phyloP scores from a whole-genome alignment of 2,329 filamentous ascomycete species.

The Pyricularia sp. region DNA sequence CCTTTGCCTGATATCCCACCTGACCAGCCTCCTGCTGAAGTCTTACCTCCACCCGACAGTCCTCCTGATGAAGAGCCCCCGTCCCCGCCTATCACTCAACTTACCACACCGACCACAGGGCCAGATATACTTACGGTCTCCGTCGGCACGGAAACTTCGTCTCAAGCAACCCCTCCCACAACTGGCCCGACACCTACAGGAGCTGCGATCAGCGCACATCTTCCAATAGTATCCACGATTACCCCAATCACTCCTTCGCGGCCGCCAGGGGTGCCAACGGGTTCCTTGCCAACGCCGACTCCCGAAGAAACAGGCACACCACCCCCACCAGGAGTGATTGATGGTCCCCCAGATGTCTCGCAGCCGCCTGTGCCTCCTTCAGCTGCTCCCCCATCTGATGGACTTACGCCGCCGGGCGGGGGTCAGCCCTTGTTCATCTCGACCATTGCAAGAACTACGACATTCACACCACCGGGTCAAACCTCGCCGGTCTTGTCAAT shows the following conservation, averaged over 20 bases:
- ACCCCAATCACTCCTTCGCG: neutral
- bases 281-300: neutral
- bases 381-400: neutral
- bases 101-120: neutral
- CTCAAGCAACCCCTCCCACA: neutral
- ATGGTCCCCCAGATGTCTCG: neutral
- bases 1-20: neutral
- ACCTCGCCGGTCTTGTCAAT: neutral
- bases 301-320: neutral
- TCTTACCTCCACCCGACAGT: neutral
- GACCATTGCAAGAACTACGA: neutral
- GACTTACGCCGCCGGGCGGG: neutral
- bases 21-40: neutral
- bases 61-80: neutral
- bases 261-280: neutral
- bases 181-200: neutral
- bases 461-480: neutral
- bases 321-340: neutral
- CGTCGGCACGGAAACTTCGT: neutral
- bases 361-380: neutral
- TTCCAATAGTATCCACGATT: neutral
- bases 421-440: neutral
- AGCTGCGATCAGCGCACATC: neutral
- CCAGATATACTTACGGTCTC: neutral
- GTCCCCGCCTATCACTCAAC: neutral